These are phyloP conservation scores for Entonaema liquescens DNA, from an alignment of 495 filamentous ascomycete species.

Conservation along the genomic window DNA sequence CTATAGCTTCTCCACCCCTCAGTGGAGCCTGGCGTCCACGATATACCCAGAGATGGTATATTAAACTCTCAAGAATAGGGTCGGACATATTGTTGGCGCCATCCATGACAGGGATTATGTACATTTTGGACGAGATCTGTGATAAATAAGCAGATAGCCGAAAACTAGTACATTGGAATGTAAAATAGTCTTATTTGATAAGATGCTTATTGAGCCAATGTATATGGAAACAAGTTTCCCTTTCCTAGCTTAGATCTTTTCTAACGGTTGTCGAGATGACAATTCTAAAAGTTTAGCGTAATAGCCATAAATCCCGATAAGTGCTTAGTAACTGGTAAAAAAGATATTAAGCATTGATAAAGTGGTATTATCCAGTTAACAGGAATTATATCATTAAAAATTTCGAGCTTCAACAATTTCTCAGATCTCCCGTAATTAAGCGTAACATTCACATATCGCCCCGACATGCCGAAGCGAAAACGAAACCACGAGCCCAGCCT, in stretches of 20 bases:
- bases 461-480: conserved; percentile 60
- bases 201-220: neutral
- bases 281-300: neutral
- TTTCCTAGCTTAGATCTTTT: neutral
- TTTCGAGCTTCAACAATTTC: conserved; percentile 19
- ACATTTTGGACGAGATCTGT: no score
- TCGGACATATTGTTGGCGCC: no score
- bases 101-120: no score
- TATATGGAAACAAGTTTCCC: neutral
- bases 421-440: neutral
- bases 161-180: neutral
- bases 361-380: conserved; percentile 18
- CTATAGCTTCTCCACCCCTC: conserved; percentile 10
- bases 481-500: conserved; percentile 52
- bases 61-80: neutral
- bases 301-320: neutral
- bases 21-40: conserved; percentile 9
- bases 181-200: neutral
- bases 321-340: neutral
- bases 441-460: conserved; percentile 1
- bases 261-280: neutral
- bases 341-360: neutral
- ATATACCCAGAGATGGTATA: neutral
- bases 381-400: conserved; percentile 6
- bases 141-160: no score